Percentiles rank a stretch among this genome's conserved stretches.
Evolutionary conservation across 208 protist species (phyloP).

Genomic region (Trichomonas vaginalis): DNA sequence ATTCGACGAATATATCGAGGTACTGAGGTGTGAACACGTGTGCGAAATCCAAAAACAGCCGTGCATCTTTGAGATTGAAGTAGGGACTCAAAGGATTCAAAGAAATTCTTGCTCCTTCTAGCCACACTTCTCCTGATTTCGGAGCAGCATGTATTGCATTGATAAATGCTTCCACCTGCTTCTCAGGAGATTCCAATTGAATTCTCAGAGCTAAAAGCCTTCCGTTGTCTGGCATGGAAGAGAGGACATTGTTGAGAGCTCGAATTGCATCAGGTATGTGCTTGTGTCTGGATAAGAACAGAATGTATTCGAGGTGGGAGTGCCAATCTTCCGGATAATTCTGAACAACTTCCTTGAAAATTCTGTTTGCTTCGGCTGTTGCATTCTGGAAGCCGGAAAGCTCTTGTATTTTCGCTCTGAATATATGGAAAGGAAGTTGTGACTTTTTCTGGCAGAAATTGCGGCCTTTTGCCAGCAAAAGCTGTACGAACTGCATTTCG

Average conservation of each 20-base stretch:
- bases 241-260: slow-evolving; percentile 40
- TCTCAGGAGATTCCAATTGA: slow-evolving; percentile 43
- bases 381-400: background rate
- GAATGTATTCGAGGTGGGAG: background rate
- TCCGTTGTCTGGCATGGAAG: slow-evolving; percentile 48
- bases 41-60: slow-evolving; percentile 52
- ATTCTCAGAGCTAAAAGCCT: slow-evolving; percentile 58
- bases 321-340: background rate
- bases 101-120: slow-evolving; percentile 55
- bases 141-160: slow-evolving; percentile 50
- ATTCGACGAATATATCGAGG: slow-evolving; percentile 63
- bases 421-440: background rate
- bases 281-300: background rate
- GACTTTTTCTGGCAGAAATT: background rate
- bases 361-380: background rate
- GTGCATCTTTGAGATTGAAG: slow-evolving; percentile 40
- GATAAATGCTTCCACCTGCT: slow-evolving; percentile 46
- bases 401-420: background rate
- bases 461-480: background rate
- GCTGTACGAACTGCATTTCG: background rate
- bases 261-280: slow-evolving; percentile 30
- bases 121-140: slow-evolving; percentile 64
- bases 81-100: slow-evolving; percentile 40
- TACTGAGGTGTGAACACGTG: slow-evolving; percentile 66
- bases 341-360: background rate